Evolutionary conservation across 2,329 filamentous ascomycete genomes (phyloP).

Genomic region (Rhynchosporium graminicola): DNA sequence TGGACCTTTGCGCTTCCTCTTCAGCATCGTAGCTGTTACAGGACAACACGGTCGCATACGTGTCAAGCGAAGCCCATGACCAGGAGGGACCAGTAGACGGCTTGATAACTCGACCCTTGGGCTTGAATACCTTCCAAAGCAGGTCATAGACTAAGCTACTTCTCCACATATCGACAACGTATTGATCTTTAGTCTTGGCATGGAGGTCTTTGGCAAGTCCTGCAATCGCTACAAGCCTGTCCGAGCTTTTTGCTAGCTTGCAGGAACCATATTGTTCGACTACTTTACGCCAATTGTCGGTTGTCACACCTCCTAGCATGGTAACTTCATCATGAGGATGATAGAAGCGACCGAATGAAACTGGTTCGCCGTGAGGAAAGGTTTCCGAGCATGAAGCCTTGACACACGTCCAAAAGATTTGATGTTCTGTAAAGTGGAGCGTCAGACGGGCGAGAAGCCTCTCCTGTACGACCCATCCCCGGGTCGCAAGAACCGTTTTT

Average conservation of each 20-base stretch:
- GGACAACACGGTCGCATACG: not conserved
- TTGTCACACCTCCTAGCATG: not conserved
- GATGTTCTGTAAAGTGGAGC: not conserved
- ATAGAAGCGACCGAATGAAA: not conserved
- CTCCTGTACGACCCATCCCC: not conserved
- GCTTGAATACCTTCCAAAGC: not conserved
- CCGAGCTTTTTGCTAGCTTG: not conserved
- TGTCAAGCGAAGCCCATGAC: not conserved
- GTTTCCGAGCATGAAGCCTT: not conserved
- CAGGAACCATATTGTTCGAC: not conserved
- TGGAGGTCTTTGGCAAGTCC: not conserved
- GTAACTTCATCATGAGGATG: not conserved
- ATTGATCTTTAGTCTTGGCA: not conserved
- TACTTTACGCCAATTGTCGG: not conserved
- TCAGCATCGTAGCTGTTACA: too few relatives aligned
- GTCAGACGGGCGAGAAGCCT: not conserved
- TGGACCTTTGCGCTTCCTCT: too few relatives aligned
- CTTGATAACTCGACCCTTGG: not conserved
- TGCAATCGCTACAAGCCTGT: not conserved
- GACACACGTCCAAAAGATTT: not conserved
- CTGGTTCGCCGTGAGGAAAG: not conserved
- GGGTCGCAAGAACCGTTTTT: not conserved
- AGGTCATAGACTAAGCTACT: not conserved
- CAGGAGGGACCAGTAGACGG: not conserved
- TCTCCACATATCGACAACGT: not conserved